phyloP scores from a whole-genome alignment of 116 monocot species.

The Zostera marina region DNA sequence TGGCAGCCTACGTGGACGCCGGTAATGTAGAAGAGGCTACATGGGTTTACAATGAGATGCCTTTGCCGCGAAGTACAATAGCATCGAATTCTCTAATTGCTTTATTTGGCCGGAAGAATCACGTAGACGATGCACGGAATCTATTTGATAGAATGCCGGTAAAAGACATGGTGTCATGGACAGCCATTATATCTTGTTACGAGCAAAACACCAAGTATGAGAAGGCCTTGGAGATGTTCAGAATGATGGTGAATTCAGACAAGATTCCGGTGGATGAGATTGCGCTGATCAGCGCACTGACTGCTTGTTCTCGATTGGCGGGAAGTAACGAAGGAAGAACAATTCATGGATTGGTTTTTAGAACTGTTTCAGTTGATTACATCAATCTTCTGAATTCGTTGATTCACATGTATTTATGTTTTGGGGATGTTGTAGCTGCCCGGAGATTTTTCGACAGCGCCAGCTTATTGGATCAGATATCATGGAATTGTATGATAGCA shows the following conservation, averaged over 20 bases:
- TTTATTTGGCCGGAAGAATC: constrained; percentile 25
- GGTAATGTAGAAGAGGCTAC: constrained; percentile 38
- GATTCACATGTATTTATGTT: constrained; percentile 58
- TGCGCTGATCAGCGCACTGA: constrained; percentile 39
- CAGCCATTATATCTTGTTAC: constrained; percentile 62
- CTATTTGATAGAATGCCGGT: constrained; percentile 42
- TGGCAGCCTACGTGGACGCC: constrained; percentile 42
- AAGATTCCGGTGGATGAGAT: constrained; percentile 44
- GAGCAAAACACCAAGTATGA: constrained; percentile 45
- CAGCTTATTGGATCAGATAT: constrained; percentile 40
- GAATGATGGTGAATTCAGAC: constrained; percentile 21
- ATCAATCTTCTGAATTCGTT: constrained; percentile 53
- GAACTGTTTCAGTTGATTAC: constrained; percentile 32
- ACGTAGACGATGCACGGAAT: constrained; percentile 26
- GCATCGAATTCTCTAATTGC: constrained; percentile 72
- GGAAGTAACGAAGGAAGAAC: constrained; percentile 19
- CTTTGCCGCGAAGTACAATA: constrained; percentile 34
- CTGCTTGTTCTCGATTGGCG: constrained; percentile 34
- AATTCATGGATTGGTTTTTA: constrained; percentile 47
- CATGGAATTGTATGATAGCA: constrained; percentile 86
- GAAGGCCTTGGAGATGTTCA: constrained; percentile 51
- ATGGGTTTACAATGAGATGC: constrained; percentile 38
- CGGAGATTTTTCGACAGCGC: constrained; percentile 35
- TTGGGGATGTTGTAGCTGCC: constrained; percentile 22
- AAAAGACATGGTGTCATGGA: constrained; percentile 65